Evolutionary conservation across 1,139 yeast species (phyloP), one percentile per base, ranked within the genome.

Genomic region (Kodamaea anthophila): DNA sequence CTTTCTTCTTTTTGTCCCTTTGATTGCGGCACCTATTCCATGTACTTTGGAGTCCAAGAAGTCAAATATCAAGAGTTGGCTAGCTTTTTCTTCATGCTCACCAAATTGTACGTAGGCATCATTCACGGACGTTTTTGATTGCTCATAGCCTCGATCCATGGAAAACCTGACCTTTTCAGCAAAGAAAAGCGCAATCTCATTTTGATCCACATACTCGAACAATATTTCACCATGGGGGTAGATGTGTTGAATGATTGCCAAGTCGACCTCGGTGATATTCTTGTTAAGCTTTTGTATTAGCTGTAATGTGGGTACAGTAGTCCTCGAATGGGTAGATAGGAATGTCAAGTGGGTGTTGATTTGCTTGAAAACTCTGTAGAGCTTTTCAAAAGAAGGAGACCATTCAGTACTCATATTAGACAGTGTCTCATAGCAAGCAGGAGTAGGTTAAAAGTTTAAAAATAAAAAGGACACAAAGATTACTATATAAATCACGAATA

Each of bases 121-220:
- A 30, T 58, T 64, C 4, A 58, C 42, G 5, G 46, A 47, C 5
- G 51, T 43, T 15, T 49, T 60, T 12, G 60, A 59, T 32, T 65
- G 68, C 39, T 50, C 58, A 55, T 51, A 70, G 45, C 67, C 82
- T 52, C 40, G 68, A 49, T 44, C 62, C 74, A 38, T 65, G 43
- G 35, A 61, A 52, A 47, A 54, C 23, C 50, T 43, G 7, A 61
- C 57, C 21, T 54, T 53, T 29, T 61, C 65, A 4, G 47, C 44
- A 33, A 58, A 50, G 7, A 55, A 51, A 7, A 60, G 44, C 37
- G 49, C 43, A 18, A 80, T 56, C 41, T 80, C 85, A 44, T 78
- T 77, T 47, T 77, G 84, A 46, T 82, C 88, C 21, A 83, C 77
- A 49, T 84, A 87, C 30, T 74, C 84, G 34, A 49, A 65, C 42